Evolutionary conservation across 2,329 filamentous ascomycete species (phyloP), one percentile per base, ranked within the genome.

Genomic region (Orbilia oligospora): DNA sequence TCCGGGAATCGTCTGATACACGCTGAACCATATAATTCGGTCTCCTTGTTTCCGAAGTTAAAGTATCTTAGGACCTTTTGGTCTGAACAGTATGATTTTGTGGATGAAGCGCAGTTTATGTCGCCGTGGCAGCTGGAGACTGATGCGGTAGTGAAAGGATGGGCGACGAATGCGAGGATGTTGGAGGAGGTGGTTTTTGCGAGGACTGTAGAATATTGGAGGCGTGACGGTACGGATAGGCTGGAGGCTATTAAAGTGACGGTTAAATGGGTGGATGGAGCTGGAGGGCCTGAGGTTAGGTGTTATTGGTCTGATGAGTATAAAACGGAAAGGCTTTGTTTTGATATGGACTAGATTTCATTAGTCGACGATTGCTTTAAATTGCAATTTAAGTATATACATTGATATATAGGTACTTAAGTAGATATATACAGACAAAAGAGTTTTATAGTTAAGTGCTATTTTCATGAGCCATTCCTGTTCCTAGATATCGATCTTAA

Each of bases 11-110:
- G 36, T 0, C 2, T 27, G 27, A 12, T 44, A n/a, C 27, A 41
- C 14, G 18, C 0, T 1, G 16, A 18, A 2, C 1, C 4, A 5
- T 44, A 61, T 18, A 10, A 41, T 16, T 41, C 10, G 0, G 20
- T 61, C 14, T 14, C 36, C 2, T 9, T 61, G 22, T 61, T 61
- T 10, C 20, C 36, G 20, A 41, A 27, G 14, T 36, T 61, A 0
- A 22, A 20, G 36, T 44, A 44, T 14, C 44, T 61, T 1, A 61
- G 56, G 10, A 61, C 20, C 2, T 61, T 61, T 27, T 61, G 56
- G 56, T 2, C n/a, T 2, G 20, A 16, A n/a, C 20, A 61, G 36
- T 14, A 44, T 5, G 12, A 8, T 27, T n/a, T 8, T 5, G 9
- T 14, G 1, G 12, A 27, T 9, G 56, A 20, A 5, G 8, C 20